Base-by-base conservation (phyloP, 2,329 filamentous ascomycete species). In the Penicillium sp. region DNA sequence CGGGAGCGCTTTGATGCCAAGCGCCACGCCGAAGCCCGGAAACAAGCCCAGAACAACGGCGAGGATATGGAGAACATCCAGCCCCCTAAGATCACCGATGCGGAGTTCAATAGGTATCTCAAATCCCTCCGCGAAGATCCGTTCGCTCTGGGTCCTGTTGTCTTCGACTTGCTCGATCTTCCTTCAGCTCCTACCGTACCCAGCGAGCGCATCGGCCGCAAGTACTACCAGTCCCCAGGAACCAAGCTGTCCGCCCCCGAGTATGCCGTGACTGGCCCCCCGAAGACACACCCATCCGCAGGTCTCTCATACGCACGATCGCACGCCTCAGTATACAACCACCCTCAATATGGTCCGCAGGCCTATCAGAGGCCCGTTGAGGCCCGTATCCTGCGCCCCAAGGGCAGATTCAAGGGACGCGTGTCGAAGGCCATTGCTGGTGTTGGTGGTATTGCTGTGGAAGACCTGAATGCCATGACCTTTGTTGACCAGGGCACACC, bases 231-330 rank as follows among this genome's bases (percentile, higher is more conserved):
- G 56, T 68, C 57, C 55, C 75, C 54, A 12, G 67, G 60, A 33
- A 70, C 63, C 40, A 70, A 68, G 40, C 55, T 71, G 40, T 68
- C 66, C 21, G 69, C 77, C 7, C 52, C 70, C 8, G 73, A 75
- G 50, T 81, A 80, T 60, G 72, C 71, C 27, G 62, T 68, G 26
- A 67, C 67, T 23, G 80, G 80, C 2, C 82, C 82, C 17, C 82
- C 83, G 1, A 80, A 79, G 51, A 87, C 85, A 7, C 85, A 88
- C 68, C 85, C 85, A 2, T 85, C 82, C 3, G 85, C 82, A 4
- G 85, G 85, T 56, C 73, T 88, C 4, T 80, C 81, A 12, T 87
- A 88, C 65, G 71, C 82, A 3, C 79, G 82, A 42, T 81, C 80
- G 10, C 75, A 78, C 48, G 74, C 80, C 18, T 74, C 80, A 61